Conservation (phyloP, 345 rosid species). For the Eucalyptus victrix region DNA sequence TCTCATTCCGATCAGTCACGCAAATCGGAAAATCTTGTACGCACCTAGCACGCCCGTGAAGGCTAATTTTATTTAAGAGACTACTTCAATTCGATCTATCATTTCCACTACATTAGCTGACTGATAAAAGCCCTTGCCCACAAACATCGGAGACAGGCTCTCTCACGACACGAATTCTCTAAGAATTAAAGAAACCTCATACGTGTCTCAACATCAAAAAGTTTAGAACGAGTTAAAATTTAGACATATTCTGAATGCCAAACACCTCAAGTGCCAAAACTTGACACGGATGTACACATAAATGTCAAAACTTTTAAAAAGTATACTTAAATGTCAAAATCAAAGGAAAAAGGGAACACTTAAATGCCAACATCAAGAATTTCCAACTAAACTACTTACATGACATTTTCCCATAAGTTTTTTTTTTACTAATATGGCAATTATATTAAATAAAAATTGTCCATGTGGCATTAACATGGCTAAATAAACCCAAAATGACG, state of each 20-base stretch:
- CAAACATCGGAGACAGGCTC: background rate
- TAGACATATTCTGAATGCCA: background rate
- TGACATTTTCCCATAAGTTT: too few species aligned
- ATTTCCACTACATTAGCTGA: background rate
- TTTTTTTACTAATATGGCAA: too few species aligned
- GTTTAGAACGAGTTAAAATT: background rate
- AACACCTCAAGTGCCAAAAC: too few species aligned
- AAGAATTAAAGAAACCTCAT: background rate
- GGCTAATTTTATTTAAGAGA: background rate
- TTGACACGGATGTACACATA: too few species aligned
- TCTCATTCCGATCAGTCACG: background rate
- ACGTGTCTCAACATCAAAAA: background rate
- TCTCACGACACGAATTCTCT: background rate
- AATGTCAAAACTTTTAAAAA: too few species aligned
- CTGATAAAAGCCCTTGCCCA: background rate
- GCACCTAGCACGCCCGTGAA: background rate
- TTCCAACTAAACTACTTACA: too few species aligned
- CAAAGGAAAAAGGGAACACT: too few species aligned
- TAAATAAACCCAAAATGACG: too few species aligned
- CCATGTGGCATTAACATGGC: too few species aligned
- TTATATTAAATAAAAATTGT: too few species aligned
- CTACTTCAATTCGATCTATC: background rate
- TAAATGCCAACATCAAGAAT: rapidly evolving
- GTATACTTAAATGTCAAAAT: too few species aligned
- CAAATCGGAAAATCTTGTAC: background rate